phyloP scores from a whole-genome alignment of 2,329 filamentous ascomycete species.

The Penicillium italicum region DNA sequence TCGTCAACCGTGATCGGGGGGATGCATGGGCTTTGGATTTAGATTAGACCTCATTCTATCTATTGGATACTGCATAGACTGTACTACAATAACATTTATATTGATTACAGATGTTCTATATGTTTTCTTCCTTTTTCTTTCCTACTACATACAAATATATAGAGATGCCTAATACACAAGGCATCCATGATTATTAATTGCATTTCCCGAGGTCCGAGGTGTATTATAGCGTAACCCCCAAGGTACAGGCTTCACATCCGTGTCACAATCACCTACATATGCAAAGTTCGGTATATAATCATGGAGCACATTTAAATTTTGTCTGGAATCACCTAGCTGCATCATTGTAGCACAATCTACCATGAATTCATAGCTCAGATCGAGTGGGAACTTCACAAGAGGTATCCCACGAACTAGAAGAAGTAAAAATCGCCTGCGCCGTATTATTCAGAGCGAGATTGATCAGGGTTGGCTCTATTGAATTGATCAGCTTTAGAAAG shows the following conservation, averaged over 20 bases:
- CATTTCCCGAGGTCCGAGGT: not conserved
- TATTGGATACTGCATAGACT: too few relatives aligned
- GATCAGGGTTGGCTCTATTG: not conserved
- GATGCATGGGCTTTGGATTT: not conserved
- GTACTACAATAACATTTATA: too few relatives aligned
- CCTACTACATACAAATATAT: not conserved
- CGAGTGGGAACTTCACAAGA: not conserved
- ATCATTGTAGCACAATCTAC: not conserved
- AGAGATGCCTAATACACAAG: not conserved
- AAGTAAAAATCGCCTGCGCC: not conserved
- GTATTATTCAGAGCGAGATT: slow-evolving; percentile 1
- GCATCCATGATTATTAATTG: not conserved
- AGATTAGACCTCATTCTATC: not conserved
- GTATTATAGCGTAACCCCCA: not conserved
- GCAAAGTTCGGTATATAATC: not conserved
- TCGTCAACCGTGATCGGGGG: not conserved
- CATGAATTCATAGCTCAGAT: not conserved
- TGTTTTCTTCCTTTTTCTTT: not conserved
- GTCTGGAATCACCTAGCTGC: not conserved
- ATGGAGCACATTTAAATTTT: not conserved
- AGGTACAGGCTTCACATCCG: not conserved
- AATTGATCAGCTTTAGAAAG: not conserved
- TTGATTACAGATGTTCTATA: too few relatives aligned
- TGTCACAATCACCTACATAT: not conserved
- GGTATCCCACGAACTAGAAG: not conserved